Percentiles rank a stretch among this genome's conserved stretches.
Evolutionary conservation across 225 moss, liverwort and hornwort genomes (phyloP).

Genomic region (Sphagnum contortum): DNA sequence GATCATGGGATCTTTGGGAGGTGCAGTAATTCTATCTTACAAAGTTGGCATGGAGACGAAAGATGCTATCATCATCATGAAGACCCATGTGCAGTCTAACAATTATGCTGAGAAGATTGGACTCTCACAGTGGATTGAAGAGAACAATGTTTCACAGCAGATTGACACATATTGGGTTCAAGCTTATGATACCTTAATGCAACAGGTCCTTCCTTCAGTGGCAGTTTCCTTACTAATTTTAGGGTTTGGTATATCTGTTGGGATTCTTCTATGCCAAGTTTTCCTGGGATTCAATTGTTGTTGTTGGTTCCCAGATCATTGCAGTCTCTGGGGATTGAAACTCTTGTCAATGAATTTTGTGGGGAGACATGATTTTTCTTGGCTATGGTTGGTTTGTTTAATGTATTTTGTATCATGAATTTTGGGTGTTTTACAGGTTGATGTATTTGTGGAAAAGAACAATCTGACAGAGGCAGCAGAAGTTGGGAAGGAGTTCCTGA

Average conservation of each 20-base stretch:
- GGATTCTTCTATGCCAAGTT: neutral
- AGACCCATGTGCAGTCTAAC: slow-evolving; percentile 44
- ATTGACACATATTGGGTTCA: slow-evolving; percentile 45
- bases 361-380: too few species aligned
- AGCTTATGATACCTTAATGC: slow-evolving; percentile 52
- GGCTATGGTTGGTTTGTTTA: too few species aligned
- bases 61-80: slow-evolving; percentile 51
- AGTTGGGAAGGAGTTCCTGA: slow-evolving; percentile 65
- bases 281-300: neutral
- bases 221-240: neutral
- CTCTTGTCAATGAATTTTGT: too few species aligned
- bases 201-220: slow-evolving; percentile 19
- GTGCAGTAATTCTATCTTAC: slow-evolving; percentile 50
- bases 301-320: too few species aligned
- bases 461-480: slow-evolving; percentile 77
- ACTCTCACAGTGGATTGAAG: slow-evolving; percentile 53
- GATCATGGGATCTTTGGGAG: slow-evolving; percentile 51
- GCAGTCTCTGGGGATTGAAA: too few species aligned
- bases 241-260: neutral
- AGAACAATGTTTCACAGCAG: slow-evolving; percentile 31
- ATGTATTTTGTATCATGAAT: too few species aligned
- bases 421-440: slow-evolving; percentile 19
- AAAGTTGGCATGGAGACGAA: slow-evolving; percentile 70
- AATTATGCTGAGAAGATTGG: slow-evolving; percentile 30
- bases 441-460: slow-evolving; percentile 63